A percentile compares a stretch with the other conserved stretches of the same genome.
Conservation (phyloP, 1,284 basidiomycete species). For the Trichosporon sp. region DNA sequence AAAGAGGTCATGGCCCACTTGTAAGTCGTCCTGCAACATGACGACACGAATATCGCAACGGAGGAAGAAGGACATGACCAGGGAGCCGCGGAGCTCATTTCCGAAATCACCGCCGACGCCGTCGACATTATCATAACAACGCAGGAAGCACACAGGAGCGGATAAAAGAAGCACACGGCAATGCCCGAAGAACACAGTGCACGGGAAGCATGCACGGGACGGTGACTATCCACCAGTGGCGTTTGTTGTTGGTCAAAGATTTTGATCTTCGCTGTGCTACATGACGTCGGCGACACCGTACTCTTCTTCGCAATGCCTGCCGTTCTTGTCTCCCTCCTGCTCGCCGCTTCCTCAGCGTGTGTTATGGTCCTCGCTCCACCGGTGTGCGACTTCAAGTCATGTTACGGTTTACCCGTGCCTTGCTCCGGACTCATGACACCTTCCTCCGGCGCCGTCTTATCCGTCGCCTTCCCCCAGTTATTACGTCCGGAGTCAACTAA, state of each 20-base stretch:
- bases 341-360: neutral
- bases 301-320: neutral
- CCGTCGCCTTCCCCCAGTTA: neutral
- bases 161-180: neutral
- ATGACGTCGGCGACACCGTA: neutral
- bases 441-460: slow-evolving; percentile 24
- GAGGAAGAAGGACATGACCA: neutral
- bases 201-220: neutral
- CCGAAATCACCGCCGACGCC: neutral
- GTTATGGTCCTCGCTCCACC: neutral
- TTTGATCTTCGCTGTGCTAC: neutral
- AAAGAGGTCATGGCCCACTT: slow-evolving; percentile 63
- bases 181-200: neutral
- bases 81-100: neutral
- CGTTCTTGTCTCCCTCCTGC: neutral
- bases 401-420: neutral
- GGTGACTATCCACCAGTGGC: neutral
- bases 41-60: slow-evolving; percentile 12
- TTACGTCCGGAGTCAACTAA: neutral
- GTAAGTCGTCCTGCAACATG: slow-evolving; percentile 55
- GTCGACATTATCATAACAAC: neutral
- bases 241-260: slow-evolving; percentile 14
- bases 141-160: neutral
- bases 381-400: too few relatives aligned
- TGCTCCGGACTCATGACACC: neutral